phyloP scores from a whole-genome alignment of 768 basidiomycete genomes.

The Termitomyces sp. region DNA sequence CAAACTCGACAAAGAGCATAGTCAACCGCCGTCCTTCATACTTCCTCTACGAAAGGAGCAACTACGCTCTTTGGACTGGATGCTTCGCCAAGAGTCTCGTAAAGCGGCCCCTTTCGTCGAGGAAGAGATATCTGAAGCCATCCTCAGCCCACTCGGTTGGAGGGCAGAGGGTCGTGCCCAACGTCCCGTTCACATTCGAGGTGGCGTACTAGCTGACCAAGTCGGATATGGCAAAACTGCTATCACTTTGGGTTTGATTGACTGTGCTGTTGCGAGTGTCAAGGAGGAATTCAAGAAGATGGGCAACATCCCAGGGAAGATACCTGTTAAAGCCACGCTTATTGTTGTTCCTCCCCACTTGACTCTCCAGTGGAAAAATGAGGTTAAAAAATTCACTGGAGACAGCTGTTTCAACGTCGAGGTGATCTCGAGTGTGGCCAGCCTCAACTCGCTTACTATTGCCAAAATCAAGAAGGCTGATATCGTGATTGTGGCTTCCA shows the following conservation, averaged over 20 bases:
- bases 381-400: conserved; percentile 74
- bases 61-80: conserved; percentile 88
- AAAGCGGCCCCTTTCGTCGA: conserved; percentile 77
- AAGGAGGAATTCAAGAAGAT: conserved; percentile 55
- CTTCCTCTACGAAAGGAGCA: conserved; percentile 79
- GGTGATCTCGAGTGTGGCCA: conserved; percentile 62
- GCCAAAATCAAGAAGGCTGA: conserved; percentile 78
- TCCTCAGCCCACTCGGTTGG: conserved; percentile 86
- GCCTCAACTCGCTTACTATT: conserved; percentile 71
- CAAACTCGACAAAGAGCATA: conserved; percentile 62
- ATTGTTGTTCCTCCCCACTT: conserved; percentile 89
- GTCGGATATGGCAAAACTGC: conserved; percentile 98
- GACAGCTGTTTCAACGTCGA: conserved; percentile 59
- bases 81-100: conserved; percentile 73
- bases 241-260: conserved; percentile 87
- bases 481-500: conserved; percentile 82
- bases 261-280: conserved; percentile 58
- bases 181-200: conserved; percentile 69
- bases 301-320: conserved; percentile 54
- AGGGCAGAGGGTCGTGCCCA: conserved; percentile 90
- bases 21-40: conserved; percentile 79
- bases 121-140: conserved; percentile 92
- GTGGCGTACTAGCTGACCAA: conserved; percentile 93
- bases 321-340: conserved; percentile 78
- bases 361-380: conserved; percentile 85